phyloP scores from a whole-genome alignment of 495 filamentous ascomycete genomes.

The Arthonia radiata region DNA sequence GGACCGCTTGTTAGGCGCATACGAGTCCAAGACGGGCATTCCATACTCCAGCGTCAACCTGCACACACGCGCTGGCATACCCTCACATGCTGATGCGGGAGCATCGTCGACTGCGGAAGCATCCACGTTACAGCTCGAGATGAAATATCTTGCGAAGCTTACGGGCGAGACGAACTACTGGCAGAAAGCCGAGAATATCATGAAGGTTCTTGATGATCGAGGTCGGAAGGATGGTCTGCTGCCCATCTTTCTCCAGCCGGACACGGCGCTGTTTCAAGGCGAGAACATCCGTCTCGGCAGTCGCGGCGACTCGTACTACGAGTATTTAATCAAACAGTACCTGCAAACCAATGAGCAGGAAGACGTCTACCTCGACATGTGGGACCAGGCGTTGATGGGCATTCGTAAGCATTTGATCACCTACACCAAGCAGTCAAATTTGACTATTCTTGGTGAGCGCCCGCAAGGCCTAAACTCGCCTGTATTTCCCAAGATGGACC shows the following conservation, averaged over 20 bases:
- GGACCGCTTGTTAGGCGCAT: constrained; percentile 65
- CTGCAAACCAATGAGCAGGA: constrained; percentile 76
- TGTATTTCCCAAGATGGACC: constrained; percentile 84
- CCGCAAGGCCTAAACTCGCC: constrained; percentile 40
- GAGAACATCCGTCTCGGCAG: constrained; percentile 77
- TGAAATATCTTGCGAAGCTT: constrained; percentile 90
- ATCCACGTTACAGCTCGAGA: constrained; percentile 75
- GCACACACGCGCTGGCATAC: constrained; percentile 41
- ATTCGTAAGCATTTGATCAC: constrained; percentile 80
- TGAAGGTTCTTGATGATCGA: constrained; percentile 68
- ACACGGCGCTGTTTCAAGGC: constrained; percentile 50
- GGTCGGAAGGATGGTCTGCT: constrained; percentile 56
- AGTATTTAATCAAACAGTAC: constrained; percentile 94
- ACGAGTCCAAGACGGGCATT: constrained; percentile 62
- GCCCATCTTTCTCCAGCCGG: constrained; percentile 74
- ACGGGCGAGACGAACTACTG: constrained; percentile 84
- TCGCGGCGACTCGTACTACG: constrained; percentile 90
- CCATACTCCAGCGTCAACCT: constrained; percentile 83
- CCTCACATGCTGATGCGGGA: constrained; percentile 63
- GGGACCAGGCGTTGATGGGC: constrained; percentile 63
- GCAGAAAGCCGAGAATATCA: constrained; percentile 73
- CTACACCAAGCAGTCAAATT: constrained; percentile 52
- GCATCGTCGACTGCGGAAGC: constrained; percentile 88
- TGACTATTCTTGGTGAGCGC: constrained; percentile 72
- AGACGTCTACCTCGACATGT: constrained; percentile 71